Evolutionary conservation across 768 basidiomycete species (phyloP).

Genomic region (Saitozyma podzolica): DNA sequence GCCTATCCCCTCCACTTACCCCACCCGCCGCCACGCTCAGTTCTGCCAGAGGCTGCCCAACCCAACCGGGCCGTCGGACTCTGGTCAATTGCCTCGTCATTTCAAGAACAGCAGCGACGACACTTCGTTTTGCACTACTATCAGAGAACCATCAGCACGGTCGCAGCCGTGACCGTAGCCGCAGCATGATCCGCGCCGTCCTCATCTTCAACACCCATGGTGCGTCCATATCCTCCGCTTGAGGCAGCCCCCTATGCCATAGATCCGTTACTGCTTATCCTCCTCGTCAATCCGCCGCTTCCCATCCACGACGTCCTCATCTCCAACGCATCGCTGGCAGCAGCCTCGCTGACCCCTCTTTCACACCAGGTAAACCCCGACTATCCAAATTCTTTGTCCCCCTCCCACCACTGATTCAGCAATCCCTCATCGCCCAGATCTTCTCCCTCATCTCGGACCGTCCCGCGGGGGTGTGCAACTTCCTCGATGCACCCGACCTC

Average conservation of each 20-base stretch:
- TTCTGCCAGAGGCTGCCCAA: too few relatives aligned
- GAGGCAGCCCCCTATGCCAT: background rate
- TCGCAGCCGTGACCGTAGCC: too few relatives aligned
- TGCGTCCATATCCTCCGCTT: conserved; percentile 55
- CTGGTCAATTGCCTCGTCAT: background rate
- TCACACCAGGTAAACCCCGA: conserved; percentile 47
- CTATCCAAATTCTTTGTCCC: conserved; percentile 54
- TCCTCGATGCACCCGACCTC: conserved; percentile 69
- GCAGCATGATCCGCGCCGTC: conserved; percentile 51
- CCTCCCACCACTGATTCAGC: conserved; percentile 39
- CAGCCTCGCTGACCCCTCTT: conserved; percentile 35
- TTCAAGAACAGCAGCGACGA: background rate
- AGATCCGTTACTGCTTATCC: too few relatives aligned
- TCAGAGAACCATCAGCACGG: too few relatives aligned
- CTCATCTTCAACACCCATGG: conserved; percentile 91
- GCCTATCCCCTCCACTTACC: too few relatives aligned
- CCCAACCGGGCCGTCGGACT: too few relatives aligned
- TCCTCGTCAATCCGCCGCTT: conserved; percentile 44
- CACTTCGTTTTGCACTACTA: background rate
- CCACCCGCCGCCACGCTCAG: too few relatives aligned
- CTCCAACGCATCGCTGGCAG: conserved; percentile 57
- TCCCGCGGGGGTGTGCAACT: conserved; percentile 85
- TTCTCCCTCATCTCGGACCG: conserved; percentile 82
- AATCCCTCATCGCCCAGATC: conserved; percentile 74
- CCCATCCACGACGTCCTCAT: conserved; percentile 52